Evolutionary conservation across 2,329 filamentous ascomycete genomes (phyloP).

Genomic region (Ceratocystis huliohia): DNA sequence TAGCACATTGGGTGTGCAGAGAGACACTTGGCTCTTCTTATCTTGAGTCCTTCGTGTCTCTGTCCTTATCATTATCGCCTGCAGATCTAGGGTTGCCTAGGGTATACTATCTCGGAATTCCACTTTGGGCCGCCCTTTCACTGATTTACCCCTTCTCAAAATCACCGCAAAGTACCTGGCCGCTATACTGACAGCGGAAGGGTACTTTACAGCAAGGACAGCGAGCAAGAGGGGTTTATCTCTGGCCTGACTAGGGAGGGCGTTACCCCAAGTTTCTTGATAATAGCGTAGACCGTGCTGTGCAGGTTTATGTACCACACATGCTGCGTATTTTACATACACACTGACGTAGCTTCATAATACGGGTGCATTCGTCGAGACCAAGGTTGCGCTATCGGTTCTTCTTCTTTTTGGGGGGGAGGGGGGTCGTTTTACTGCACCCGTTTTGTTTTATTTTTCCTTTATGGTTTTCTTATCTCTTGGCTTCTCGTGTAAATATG

Average conservation of each 20-base stretch:
- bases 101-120: not conserved
- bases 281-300: not conserved
- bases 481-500: not conserved
- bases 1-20: too few relatives aligned
- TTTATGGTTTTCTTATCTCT: not conserved
- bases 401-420: not conserved
- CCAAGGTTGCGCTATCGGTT: not conserved
- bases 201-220: not conserved
- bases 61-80: not conserved
- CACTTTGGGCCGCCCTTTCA: not conserved
- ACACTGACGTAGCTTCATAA: not conserved
- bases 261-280: not conserved
- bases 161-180: slow-evolving; percentile 1
- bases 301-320: not conserved
- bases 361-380: not conserved
- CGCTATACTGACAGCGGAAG: not conserved
- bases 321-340: not conserved
- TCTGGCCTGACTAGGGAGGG: not conserved
- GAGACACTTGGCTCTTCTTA: not conserved
- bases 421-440: too few relatives aligned
- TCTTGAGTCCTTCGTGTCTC: not conserved
- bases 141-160: not conserved
- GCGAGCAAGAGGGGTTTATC: not conserved
- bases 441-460: not conserved
- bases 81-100: not conserved